A percentile compares a stretch with the other conserved stretches of the same genome.
Conservation (phyloP, 140 eudicot species). For the Ambrosia hybrid region DNA sequence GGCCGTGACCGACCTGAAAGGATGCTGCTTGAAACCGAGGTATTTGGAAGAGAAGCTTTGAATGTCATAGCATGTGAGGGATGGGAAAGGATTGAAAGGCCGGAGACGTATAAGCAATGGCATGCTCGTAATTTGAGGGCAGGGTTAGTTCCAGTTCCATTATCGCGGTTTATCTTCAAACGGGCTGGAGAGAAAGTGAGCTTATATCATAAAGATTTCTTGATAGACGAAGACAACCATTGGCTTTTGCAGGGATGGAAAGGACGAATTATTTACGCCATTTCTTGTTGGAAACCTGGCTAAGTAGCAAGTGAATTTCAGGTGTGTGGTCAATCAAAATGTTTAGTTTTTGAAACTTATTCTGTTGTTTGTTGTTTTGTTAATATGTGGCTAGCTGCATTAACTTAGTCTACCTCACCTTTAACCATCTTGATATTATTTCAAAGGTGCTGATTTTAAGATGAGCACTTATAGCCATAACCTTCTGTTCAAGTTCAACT, state of each 20-base stretch:
- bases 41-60: constrained; percentile 67
- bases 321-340: no score
- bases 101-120: constrained; percentile 94
- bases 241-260: constrained; percentile 91
- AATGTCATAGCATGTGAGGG: constrained; percentile 91
- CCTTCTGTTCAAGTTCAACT: no score
- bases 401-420: no score
- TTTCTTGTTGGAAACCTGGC: constrained; percentile 48
- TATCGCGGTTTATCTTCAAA: constrained; percentile 40
- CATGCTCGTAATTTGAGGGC: constrained; percentile 59
- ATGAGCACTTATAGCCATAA: no score
- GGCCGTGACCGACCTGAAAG: constrained; percentile 63
- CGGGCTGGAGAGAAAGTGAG: constrained; percentile 45
- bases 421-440: no score
- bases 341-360: no score
- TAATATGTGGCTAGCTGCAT: no score
- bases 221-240: constrained; percentile 70
- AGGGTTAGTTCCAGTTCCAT: constrained; percentile 60
- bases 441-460: no score
- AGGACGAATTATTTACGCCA: constrained; percentile 66
- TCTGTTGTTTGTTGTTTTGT: no score
- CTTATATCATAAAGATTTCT: constrained; percentile 67
- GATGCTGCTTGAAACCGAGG: constrained; percentile 65
- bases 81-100: constrained; percentile 78
- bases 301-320: no score